Evolutionary conservation across 78 protist genomes (phyloP).

Genomic region (Dictyostelium firmibasis): DNA sequence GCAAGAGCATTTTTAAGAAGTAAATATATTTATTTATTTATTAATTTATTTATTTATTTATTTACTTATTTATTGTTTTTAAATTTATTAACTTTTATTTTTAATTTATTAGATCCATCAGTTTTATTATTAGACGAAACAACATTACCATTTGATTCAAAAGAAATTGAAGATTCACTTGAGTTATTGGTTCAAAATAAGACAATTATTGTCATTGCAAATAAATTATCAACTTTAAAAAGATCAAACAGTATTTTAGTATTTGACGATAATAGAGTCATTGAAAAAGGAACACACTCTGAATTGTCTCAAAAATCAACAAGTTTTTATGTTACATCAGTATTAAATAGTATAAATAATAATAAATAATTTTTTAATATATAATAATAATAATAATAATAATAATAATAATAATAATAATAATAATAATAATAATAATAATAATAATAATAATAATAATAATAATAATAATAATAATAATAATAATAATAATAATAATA

Average conservation of each 20-base stretch:
- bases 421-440: not conserved
- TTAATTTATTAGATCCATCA: constrained; percentile 13
- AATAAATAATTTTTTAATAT: not conserved
- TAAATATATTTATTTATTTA: not conserved
- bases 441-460: not conserved
- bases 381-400: not conserved
- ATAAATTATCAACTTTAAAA: constrained; percentile 25
- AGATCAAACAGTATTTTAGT: constrained; percentile 42
- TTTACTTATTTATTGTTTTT: too few relatives aligned
- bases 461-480: not conserved
- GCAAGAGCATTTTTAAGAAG: constrained; percentile 69
- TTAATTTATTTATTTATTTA: too few relatives aligned
- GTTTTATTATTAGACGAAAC: constrained; percentile 60
- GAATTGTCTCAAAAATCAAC: not conserved
- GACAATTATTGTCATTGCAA: constrained; percentile 22
- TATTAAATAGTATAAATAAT: not conserved
- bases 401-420: not conserved
- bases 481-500: not conserved
- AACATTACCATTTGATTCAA: constrained; percentile 17
- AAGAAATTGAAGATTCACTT: constrained; percentile 8
- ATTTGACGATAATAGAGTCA: constrained; percentile 44
- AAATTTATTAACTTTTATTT: too few relatives aligned
- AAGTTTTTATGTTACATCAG: constrained; percentile 11
- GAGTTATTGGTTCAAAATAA: constrained; percentile 27
- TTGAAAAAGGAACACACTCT: constrained; percentile 26